Base-by-base conservation (phyloP, 2,329 filamentous ascomycete species). In the Rutstroemia sp. region DNA sequence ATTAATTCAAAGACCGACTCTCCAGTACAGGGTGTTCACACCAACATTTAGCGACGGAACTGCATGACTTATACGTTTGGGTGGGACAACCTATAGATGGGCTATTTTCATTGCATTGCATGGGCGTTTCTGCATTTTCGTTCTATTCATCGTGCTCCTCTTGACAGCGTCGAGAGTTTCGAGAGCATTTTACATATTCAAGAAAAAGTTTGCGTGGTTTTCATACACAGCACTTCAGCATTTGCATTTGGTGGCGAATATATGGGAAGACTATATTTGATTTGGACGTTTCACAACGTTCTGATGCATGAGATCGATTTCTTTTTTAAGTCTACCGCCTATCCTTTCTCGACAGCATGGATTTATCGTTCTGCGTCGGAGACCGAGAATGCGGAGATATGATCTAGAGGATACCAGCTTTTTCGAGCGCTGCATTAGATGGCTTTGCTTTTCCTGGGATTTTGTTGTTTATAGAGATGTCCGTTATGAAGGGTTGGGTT, bases 1-100 rank as follows among this genome's bases (percentile, higher is more conserved):
- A 75, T 76, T 67, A 80, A 64, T 71, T 75, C 60, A 50, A 65
- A 70, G 69, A 60, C 71, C 73, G 61, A 73, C 68, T 72, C 65
- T 53, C 64, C 66, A n/a, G 64, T 66, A 21, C 57, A 64, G 56
- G 62, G 63, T 63, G 66, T 66, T 58, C 63, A 67, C 58, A 68
- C 62, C 55, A 65, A 62, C 50, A 64, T 65, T 52, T 61, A 60
- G 21, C 44, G 48, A 46, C 60, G 60, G 23, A 49, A 57, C 47
- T 51, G 58, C 53, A 59, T 61, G 58, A 57, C 39, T 55, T 44
- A 60, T 64, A 64, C 54, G 48, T 56, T 56, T 56, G 41, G 54
- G 48, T 16, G 52, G 46, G 38, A 14, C 19, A 55, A 34, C 52
- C 27, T 44, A 50, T 50, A 55, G 52, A 50, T 16, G 52, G 52